A percentile compares a stretch with the other conserved stretches of the same genome.
Evolutionary conservation across 2,329 filamentous ascomycete genomes (phyloP).

Genomic region (Setomelanomma holmii): DNA sequence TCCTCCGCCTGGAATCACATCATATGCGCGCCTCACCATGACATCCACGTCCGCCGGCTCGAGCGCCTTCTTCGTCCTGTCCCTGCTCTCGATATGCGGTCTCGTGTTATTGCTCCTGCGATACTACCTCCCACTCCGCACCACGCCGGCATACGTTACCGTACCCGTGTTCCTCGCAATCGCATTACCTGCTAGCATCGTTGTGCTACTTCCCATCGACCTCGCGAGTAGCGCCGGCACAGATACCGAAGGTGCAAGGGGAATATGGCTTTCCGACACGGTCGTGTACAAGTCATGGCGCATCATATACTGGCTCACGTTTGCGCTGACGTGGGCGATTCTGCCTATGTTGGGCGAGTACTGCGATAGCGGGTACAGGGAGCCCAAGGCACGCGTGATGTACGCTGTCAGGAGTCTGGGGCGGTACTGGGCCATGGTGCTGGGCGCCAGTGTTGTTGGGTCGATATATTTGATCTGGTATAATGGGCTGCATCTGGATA

Average conservation of each 20-base stretch:
- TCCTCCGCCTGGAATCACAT: slow-evolving; percentile 13
- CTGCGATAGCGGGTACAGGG: slow-evolving; percentile 89
- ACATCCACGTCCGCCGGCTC: slow-evolving; percentile 75
- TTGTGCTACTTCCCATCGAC: slow-evolving; percentile 93
- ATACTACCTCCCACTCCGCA: slow-evolving; percentile 87
- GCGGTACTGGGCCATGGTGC: slow-evolving; percentile 82
- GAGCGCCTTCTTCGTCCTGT: slow-evolving; percentile 75
- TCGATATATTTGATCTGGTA: slow-evolving; percentile 83
- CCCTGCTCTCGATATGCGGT: slow-evolving; percentile 76
- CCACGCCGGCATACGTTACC: slow-evolving; percentile 87
- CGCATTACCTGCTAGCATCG: slow-evolving; percentile 87
- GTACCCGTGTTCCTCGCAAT: slow-evolving; percentile 96
- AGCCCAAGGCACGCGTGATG: slow-evolving; percentile 78
- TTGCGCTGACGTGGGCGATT: slow-evolving; percentile 92
- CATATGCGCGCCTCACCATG: slow-evolving; percentile 39
- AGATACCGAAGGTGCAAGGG: slow-evolving; percentile 73
- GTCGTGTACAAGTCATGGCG: slow-evolving; percentile 89
- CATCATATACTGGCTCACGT: slow-evolving; percentile 97
- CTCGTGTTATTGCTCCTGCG: slow-evolving; percentile 84
- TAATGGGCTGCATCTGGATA: slow-evolving; percentile 74
- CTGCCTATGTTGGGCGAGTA: slow-evolving; percentile 94
- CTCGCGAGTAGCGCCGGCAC: slow-evolving; percentile 83
- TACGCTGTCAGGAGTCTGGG: slow-evolving; percentile 89
- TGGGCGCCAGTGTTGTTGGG: slow-evolving; percentile 73
- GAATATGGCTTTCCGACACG: slow-evolving; percentile 84